Evolutionary conservation across 2,329 filamentous ascomycete species (phyloP), one percentile per base, ranked within the genome.

Genomic region (Diaporthe nobilis): DNA sequence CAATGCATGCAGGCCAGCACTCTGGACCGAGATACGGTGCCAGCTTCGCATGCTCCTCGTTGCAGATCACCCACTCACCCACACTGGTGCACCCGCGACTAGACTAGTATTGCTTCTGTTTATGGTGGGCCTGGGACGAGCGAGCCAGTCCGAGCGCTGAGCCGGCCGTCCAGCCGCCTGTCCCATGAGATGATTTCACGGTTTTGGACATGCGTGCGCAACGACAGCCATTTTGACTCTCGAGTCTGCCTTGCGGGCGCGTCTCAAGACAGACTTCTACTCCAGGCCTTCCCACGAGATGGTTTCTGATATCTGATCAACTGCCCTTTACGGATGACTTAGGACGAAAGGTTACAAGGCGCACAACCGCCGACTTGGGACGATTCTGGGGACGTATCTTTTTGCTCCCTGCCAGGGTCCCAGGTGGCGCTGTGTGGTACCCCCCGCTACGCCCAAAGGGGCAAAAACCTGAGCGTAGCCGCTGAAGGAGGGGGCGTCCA

Each of bases 401-500:
- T 20, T 17, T 4, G 12, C 22, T 2, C 53, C 28, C 42, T 34
- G 71, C n/a, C 71, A 63, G 58, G 57, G 71, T 28, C 61, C 55
- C 47, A 73, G 44, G 71, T 73, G 71, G 71, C 71, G 71, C 71
- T 58, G 58, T 31, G 58, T 51, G 39, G 71, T 73, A 39, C 28
- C 34, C 39, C 47, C 44, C 15, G 9, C 73, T 20, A 71, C 49
- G 37, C 63, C 65, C 47, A 28, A 71, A 49, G 8, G 55, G 47
- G 55, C 22, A 61, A 60, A 61, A 71, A 22, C 34, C 39, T 63
- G 73, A 70, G 42, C 44, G 34, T 65, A 73, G 72, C 72, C 72
- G 72, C 63, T 44, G 55, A 55, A n/a, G 72, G 63, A 73, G 61
- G 72, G 72, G 72, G 72, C 22, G 72, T 68, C 25, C 9, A 34